Evolutionary conservation across 495 filamentous ascomycete species (phyloP), one percentile per base, ranked within the genome.

Genomic region (Trichoderma asperelloides): DNA sequence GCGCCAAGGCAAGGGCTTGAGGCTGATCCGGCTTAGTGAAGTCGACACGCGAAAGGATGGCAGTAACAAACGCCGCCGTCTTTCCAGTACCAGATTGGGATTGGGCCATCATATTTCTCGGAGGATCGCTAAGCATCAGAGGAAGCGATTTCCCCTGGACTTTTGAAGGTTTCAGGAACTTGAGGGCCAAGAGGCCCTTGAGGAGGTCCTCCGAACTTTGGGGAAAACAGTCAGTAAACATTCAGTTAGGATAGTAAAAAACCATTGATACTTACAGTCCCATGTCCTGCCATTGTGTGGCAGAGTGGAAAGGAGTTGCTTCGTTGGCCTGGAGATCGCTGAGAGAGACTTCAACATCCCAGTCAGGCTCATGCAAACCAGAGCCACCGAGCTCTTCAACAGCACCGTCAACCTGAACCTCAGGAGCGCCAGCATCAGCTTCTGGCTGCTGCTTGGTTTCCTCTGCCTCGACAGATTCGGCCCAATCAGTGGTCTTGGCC

Each of bases 41-140:
- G 70, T 98, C 90, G 71, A 97, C 75, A 63, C 95, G 91, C 65
- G 88, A 88, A 23, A 99, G 84, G 65, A 97, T 90, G 51, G 95
- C 97, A 65, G 96, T 85, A 28, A 92, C 88, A 76, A 98, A 99
- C 39, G 96, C 96, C 39, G 95, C 96, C 12, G 96, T 99, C 80
- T 99, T 99, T 67, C 96, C 96, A 16, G 96, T 99, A 68, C 96
- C 96, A 5, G 96, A 98, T 78, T 99, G 96, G 33, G 95, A 97
- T 75, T 99, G 96, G 25, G 92, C 95, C 68, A 99, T 94, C 82
- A 98, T 88, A 77, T 98, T 98, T 51, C 80, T 84, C 0, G 94
- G 90, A 18, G 93, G 93, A 71, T 96, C 84, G 69, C 79, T 73
- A 68, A 98, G 83, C 67, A 98, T 87, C 23, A 98, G 83, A 21